A percentile compares a stretch with the other conserved stretches of the same genome.
phyloP scores from a whole-genome alignment of 2,329 filamentous ascomycete genomes.

The Sporothrix brasiliensis region DNA sequence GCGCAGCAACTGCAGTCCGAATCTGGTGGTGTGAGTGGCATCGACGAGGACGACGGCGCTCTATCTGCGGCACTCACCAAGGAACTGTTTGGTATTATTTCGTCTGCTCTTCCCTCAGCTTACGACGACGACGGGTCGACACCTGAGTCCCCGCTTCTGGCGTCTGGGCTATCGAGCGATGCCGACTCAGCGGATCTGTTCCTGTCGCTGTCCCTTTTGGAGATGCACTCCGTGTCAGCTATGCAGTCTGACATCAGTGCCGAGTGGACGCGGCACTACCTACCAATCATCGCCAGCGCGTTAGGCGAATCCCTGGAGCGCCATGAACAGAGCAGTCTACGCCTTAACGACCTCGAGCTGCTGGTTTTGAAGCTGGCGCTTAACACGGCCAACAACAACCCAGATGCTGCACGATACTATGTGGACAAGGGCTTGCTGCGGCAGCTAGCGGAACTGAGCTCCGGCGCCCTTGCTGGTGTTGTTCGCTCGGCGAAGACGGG shows the following conservation, averaged over 20 bases:
- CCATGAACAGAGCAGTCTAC: constrained; percentile 41
- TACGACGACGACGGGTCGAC: constrained; percentile 39
- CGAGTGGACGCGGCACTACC: constrained; percentile 54
- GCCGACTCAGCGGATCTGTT: constrained; percentile 48
- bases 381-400: constrained; percentile 83
- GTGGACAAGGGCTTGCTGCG: constrained; percentile 60
- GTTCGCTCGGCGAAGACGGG: constrained; percentile 51
- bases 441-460: constrained; percentile 54
- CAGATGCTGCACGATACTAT: constrained; percentile 69
- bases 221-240: constrained; percentile 56
- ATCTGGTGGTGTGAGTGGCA: constrained; percentile 45
- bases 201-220: constrained; percentile 54
- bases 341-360: constrained; percentile 46
- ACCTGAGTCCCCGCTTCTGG: constrained; percentile 11
- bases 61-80: constrained; percentile 54
- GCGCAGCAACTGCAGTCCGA: constrained; percentile 54
- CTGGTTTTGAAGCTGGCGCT: constrained; percentile 71
- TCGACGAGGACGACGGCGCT: constrained; percentile 46
- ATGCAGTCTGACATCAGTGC: constrained; percentile 49
- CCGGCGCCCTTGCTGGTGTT: constrained; percentile 54
- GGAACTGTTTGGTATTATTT: constrained; percentile 53
- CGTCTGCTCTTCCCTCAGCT: constrained; percentile 40
- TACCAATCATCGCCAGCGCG: constrained; percentile 56
- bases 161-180: constrained; percentile 41
- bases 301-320: constrained; percentile 44